Evolutionary conservation across 345 rosid species (phyloP).

Genomic region (Eucalyptus erythrocorys): DNA sequence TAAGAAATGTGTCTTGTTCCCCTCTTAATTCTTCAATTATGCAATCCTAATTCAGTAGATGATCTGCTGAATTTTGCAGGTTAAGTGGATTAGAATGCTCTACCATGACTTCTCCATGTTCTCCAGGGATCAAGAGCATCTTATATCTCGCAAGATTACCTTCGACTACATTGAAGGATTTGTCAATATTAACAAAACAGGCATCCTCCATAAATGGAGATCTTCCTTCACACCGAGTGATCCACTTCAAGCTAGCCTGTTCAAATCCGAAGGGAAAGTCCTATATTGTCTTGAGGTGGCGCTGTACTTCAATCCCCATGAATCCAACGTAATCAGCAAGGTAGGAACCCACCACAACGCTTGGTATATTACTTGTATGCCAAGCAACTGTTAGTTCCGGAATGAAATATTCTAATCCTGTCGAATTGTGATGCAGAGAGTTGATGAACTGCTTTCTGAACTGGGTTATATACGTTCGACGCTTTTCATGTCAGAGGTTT

Average conservation of each 20-base stretch:
- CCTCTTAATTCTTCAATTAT: not conserved
- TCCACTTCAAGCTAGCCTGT: constrained; percentile 56
- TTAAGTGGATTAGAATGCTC: constrained; percentile 83
- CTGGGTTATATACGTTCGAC: constrained; percentile 62
- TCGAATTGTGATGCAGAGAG: constrained; percentile 29
- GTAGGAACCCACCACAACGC: constrained; percentile 16
- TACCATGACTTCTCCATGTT: constrained; percentile 77
- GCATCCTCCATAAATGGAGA: constrained; percentile 72
- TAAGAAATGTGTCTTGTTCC: constrained; percentile 4
- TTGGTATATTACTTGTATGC: not conserved
- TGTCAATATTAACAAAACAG: constrained; percentile 66
- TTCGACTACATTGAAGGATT: constrained; percentile 95
- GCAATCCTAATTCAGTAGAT: not conserved
- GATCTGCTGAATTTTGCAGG: constrained; percentile 28
- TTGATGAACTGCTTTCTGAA: constrained; percentile 39
- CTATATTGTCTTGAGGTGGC: constrained; percentile 88
- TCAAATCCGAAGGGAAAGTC: constrained; percentile 65
- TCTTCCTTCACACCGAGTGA: constrained; percentile 69
- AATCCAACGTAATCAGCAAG: constrained; percentile 25
- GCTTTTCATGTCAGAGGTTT: constrained; percentile 56
- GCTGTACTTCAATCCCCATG: constrained; percentile 53
- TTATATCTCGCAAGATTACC: constrained; percentile 42
- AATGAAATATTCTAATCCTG: not conserved
- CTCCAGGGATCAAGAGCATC: constrained; percentile 71
- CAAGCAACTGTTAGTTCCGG: not conserved